Conservation (phyloP, 192 early-diverging fungal species). For the Coemansia reversa region DNA sequence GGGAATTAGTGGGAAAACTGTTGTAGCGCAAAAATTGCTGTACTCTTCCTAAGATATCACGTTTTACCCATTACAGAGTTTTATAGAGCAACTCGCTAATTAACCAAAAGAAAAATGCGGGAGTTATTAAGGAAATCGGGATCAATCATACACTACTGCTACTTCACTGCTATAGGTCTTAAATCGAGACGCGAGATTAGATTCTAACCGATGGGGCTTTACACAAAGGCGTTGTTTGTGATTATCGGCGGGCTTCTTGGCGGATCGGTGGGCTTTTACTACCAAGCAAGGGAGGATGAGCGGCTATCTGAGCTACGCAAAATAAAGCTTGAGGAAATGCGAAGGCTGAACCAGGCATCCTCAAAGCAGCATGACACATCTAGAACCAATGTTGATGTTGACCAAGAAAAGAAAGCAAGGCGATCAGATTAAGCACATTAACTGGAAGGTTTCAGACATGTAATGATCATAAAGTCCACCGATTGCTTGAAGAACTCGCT, state of each 20-base stretch:
- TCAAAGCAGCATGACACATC: background rate
- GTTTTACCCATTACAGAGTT: too few species aligned
- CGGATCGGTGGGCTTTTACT: conserved; percentile 46
- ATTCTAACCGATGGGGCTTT: conserved; percentile 29
- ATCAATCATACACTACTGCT: too few species aligned
- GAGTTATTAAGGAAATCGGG: background rate
- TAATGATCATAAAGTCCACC: too few species aligned
- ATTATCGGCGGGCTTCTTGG: conserved; percentile 42
- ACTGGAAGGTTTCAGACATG: too few species aligned
- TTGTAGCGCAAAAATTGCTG: too few species aligned
- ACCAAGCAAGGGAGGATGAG: conserved; percentile 35
- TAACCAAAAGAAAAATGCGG: background rate
- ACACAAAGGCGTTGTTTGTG: conserved; percentile 38
- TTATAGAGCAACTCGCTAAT: background rate
- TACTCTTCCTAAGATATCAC: too few species aligned
- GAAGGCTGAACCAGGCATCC: conserved; percentile 18
- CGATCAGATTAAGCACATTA: background rate
- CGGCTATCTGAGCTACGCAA: conserved; percentile 35
- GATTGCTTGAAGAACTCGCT: too few species aligned
- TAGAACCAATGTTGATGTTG: too few species aligned
- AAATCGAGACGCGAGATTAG: background rate
- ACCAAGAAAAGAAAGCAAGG: too few species aligned
- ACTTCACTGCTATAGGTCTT: background rate
- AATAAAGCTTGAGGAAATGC: conserved; percentile 44
- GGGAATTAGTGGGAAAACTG: too few species aligned